Evolutionary conservation across 2,329 filamentous ascomycete genomes (phyloP), one percentile per base, ranked within the genome.

Genomic region (Chrysoporthe deuterocubensis): DNA sequence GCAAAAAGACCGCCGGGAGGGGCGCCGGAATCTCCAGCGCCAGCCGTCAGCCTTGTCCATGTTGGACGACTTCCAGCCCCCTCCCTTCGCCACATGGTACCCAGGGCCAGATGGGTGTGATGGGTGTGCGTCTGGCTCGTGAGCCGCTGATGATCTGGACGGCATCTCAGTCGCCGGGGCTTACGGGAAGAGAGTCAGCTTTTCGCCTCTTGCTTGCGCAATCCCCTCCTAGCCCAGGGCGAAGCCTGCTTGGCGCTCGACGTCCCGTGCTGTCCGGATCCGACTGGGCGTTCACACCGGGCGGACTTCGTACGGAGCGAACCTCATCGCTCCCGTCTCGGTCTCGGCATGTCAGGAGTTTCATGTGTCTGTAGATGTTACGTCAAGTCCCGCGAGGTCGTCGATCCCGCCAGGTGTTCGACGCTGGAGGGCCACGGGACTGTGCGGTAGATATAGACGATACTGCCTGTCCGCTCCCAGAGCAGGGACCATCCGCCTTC

Each of bases 151-250:
- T 46, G 40, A 44, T 13, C 37, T 3, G 26, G 14, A 26, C 50
- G 50, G 50, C 50, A 34, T 54, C 26, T 14, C 50, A 54, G 5
- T 11, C 50, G 58, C 43, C 32, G 2, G 40, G 21, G 62, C 50
- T 44, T 60, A 42, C 40, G 34, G 2, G 34, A 32, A 57, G 34
- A 40, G 44, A 63, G 50, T 26, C 57, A 60, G 46, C 13, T 26
- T 64, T 46, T 65, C 62, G 65, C 68, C 68, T n/a, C 65, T 67
- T 67, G 65, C 68, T 67, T 69, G 68, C 68, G 68, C 68, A 69
- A 67, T 62, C 67, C 54, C 46, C 26, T 56, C 46, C 54, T 26
- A 26, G 44, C 26, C 58, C 57, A 40, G 21, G 44, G 46, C 40
- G 59, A 59, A 46, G 62, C 59, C 52, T 57, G 58, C 65, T 70